Evolutionary conservation across 805 yeast genomes (phyloP).

Genomic region (Sugiyamaella valdiviana): DNA sequence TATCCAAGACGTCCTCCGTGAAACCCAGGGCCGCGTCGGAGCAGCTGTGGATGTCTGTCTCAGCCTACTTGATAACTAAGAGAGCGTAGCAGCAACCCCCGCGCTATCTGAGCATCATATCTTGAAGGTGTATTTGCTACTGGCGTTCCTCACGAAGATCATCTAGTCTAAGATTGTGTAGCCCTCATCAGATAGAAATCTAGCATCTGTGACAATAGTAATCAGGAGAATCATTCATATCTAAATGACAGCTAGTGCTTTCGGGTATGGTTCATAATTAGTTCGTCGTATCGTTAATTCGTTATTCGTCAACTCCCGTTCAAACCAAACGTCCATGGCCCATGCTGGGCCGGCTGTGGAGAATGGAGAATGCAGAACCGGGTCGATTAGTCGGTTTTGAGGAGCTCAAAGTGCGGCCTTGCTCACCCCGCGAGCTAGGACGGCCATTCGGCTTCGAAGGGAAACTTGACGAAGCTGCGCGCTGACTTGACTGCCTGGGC

Average conservation of each 20-base stretch:
- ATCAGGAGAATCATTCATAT: too few relatives aligned
- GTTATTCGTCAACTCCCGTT: neutral
- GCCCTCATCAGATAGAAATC: too few relatives aligned
- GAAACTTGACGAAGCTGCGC: neutral
- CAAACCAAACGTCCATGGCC: slow-evolving; percentile 17
- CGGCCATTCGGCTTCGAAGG: too few relatives aligned
- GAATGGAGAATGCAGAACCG: slow-evolving; percentile 20
- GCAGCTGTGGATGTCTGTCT: slow-evolving; percentile 64
- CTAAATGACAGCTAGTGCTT: too few relatives aligned
- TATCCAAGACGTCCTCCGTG: slow-evolving; percentile 60
- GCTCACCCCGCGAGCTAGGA: neutral
- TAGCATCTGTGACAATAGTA: too few relatives aligned
- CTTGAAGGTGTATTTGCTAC: too few relatives aligned
- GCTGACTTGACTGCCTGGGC: neutral
- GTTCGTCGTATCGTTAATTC: neutral
- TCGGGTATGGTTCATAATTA: too few relatives aligned
- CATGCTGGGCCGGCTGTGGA: slow-evolving; percentile 15
- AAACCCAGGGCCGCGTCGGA: slow-evolving; percentile 63
- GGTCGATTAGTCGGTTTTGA: slow-evolving; percentile 9
- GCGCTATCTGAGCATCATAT: too few relatives aligned
- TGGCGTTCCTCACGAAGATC: too few relatives aligned
- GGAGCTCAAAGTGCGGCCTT: neutral
- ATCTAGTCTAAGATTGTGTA: too few relatives aligned
- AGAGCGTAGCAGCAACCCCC: neutral
- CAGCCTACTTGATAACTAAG: slow-evolving; percentile 22